phyloP scores from a whole-genome alignment of 2,329 filamentous ascomycete species.

The Epichloe scottii region DNA sequence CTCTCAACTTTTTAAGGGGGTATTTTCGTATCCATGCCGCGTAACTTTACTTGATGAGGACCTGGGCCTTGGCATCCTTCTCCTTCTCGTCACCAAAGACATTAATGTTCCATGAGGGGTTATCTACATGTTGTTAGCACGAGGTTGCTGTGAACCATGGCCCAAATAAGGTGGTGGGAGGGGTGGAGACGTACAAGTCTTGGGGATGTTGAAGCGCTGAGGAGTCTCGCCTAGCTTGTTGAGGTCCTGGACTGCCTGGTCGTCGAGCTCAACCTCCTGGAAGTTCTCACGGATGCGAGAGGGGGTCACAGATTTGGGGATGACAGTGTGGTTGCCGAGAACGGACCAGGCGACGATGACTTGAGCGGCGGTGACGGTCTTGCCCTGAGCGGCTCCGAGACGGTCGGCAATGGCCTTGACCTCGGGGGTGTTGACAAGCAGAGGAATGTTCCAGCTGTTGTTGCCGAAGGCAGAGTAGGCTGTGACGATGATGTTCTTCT shows the following conservation, averaged over 20 bases:
- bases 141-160: constrained; percentile 4
- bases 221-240: constrained; percentile 45
- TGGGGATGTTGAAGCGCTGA: constrained; percentile 32
- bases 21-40: not conserved
- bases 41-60: constrained; percentile 21
- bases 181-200: constrained; percentile 23
- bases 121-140: constrained; percentile 21
- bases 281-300: constrained; percentile 59
- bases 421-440: constrained; percentile 44
- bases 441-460: constrained; percentile 30
- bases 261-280: constrained; percentile 48
- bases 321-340: constrained; percentile 52
- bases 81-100: constrained; percentile 43
- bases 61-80: constrained; percentile 34
- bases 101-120: constrained; percentile 43
- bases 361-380: constrained; percentile 29
- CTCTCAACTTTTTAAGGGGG: not conserved
- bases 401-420: constrained; percentile 43
- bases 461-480: constrained; percentile 48
- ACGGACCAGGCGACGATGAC: constrained; percentile 45
- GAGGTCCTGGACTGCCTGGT: constrained; percentile 46
- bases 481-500: constrained; percentile 54
- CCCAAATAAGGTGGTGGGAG: not conserved
- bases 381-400: constrained; percentile 20
- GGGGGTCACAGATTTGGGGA: constrained; percentile 62